These are phyloP conservation scores for Lanmaoa rubissima DNA, from an alignment of 768 basidiomycete genomes.

Conservation along the genomic window DNA sequence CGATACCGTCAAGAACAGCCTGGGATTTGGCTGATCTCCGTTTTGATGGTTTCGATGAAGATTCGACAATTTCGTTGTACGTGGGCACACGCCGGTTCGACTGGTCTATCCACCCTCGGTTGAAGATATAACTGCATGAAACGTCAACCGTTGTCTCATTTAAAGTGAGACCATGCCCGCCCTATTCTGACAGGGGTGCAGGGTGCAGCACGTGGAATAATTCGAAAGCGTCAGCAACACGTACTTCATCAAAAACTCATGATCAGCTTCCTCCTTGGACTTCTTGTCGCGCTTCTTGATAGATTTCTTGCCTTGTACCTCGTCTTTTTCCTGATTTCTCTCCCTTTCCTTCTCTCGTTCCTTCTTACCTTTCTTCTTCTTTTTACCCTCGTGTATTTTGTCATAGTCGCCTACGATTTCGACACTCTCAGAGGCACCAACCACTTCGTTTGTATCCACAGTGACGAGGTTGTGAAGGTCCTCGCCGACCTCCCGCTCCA, in stretches of 20 bases:
- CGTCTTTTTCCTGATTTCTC: conserved; percentile 10
- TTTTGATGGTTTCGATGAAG: conserved; percentile 31
- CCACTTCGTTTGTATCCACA: conserved; percentile 34
- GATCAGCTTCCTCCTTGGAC: conserved; percentile 64
- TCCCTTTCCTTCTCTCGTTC: conserved; percentile 33
- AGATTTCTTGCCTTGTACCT: conserved; percentile 23
- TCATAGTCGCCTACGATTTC: conserved; percentile 27
- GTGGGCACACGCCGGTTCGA: conserved; percentile 74
- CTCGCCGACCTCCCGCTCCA: conserved; percentile 78
- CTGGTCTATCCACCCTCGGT: conserved; percentile 95
- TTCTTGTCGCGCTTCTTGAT: conserved; percentile 19
- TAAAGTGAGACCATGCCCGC: background rate
- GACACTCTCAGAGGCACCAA: conserved; percentile 24
- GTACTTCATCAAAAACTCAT: conserved; percentile 89
- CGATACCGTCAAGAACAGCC: conserved; percentile 15
- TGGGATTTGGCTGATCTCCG: conserved; percentile 16
- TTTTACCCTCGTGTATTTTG: conserved; percentile 31
- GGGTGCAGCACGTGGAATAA: background rate
- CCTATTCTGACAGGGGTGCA: background rate
- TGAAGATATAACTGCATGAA: conserved; percentile 80
- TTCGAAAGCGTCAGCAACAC: conserved; percentile 25
- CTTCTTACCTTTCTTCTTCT: conserved; percentile 35
- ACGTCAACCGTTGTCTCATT: background rate
- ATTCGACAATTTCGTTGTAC: conserved; percentile 70
- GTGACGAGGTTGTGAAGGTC: conserved; percentile 69